Percentiles rank a stretch among this genome's conserved stretches.
phyloP scores from a whole-genome alignment of 768 basidiomycete species.

The Phylloporus rhodoxanthus region DNA sequence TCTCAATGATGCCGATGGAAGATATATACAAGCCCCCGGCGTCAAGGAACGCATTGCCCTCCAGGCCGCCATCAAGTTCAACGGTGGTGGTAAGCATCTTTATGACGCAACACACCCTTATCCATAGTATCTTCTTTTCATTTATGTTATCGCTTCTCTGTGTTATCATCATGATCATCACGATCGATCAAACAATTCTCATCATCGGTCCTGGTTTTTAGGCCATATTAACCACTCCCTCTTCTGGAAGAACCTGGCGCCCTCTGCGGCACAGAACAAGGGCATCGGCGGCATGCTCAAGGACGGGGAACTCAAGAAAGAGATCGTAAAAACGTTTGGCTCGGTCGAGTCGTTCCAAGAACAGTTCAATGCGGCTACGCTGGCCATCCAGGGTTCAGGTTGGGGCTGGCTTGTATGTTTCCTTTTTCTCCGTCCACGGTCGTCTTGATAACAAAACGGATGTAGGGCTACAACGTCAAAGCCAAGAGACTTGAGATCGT shows the following conservation, averaged over 20 bases:
- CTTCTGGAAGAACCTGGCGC: constrained; percentile 94
- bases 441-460: not conserved
- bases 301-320: constrained; percentile 60
- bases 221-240: constrained; percentile 93
- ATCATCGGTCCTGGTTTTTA: constrained; percentile 1
- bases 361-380: constrained; percentile 80
- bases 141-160: not conserved
- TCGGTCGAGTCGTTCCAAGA: constrained; percentile 65
- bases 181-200: not conserved
- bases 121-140: not conserved
- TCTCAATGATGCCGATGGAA: constrained; percentile 82
- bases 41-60: constrained; percentile 82
- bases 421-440: not conserved
- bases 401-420: constrained; percentile 92
- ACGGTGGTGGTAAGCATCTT: constrained; percentile 77
- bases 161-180: constrained; percentile 15
- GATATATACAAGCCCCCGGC: constrained; percentile 58
- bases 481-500: constrained; percentile 74
- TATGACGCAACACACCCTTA: not conserved
- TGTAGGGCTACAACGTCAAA: constrained; percentile 62
- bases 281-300: constrained; percentile 56
- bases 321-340: constrained; percentile 62
- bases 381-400: constrained; percentile 86
- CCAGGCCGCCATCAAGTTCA: constrained; percentile 91
- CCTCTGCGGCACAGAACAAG: constrained; percentile 43